These are phyloP conservation scores for Pleurotus pulmonarius DNA, from an alignment of 768 basidiomycete genomes.

Conservation along the genomic window DNA sequence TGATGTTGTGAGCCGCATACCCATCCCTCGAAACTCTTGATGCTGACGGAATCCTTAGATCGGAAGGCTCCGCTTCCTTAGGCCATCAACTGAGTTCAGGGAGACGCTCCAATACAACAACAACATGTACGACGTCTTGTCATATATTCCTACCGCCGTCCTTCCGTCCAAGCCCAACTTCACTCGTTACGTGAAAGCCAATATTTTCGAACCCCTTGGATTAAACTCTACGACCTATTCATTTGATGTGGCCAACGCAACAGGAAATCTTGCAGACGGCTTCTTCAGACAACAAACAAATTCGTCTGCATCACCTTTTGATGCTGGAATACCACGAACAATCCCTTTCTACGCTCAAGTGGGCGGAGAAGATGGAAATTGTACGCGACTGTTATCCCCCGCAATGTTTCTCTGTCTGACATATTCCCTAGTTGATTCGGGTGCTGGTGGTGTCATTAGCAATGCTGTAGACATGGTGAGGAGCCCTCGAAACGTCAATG, in stretches of 20 bases:
- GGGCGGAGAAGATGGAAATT: conserved; percentile 20
- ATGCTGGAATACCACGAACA: conserved; percentile 15
- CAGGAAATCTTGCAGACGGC: conserved; percentile 21
- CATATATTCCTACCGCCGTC: conserved; percentile 17
- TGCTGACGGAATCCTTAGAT: conserved; percentile 8
- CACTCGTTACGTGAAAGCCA: conserved; percentile 21
- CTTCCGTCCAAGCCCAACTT: conserved; percentile 13
- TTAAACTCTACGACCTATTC: conserved; percentile 24
- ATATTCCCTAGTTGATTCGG: too few relatives aligned
- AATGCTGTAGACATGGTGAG: conserved; percentile 23
- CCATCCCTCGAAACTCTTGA: neutral
- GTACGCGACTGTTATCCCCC: too few relatives aligned
- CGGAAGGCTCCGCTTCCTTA: conserved; percentile 13
- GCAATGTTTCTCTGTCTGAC: too few relatives aligned
- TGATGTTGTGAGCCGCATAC: neutral
- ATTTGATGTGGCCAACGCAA: conserved; percentile 18
- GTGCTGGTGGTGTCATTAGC: conserved; percentile 24
- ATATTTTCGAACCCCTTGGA: conserved; percentile 23
- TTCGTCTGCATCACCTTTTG: conserved; percentile 16
- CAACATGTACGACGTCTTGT: conserved; percentile 21
- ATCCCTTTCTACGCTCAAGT: conserved; percentile 16
- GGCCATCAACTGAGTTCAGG: conserved; percentile 21
- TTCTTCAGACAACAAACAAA: conserved; percentile 17
- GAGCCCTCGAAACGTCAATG: neutral
- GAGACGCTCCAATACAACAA: conserved; percentile 23